Evolutionary conservation across 805 yeast species (phyloP), one percentile per base, ranked within the genome.

Genomic region (Metschnikowia aberdeeniae): DNA sequence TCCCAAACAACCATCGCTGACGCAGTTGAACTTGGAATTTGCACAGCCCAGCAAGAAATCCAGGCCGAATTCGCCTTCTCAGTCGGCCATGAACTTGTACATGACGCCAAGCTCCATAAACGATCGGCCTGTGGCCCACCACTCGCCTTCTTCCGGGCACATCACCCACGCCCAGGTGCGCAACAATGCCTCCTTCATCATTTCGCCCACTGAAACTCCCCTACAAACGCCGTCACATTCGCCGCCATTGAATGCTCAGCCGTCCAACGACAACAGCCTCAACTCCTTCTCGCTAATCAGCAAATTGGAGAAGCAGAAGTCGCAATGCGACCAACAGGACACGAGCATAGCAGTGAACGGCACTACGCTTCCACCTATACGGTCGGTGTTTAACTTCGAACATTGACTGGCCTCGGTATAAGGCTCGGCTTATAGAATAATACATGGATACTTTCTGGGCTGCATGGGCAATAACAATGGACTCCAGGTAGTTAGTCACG

Each of bases 171-270:
- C 34, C 12, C 52, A 43, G 17, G 46, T 40, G 30, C 47, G 36
- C 20, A 29, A 33, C 34, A 47, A 52, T 13, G 57, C 62, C 3
- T 56, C 58, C 8, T 64, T 65, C 42, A 56, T 64, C 8, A 49
- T 55, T 24, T 53, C 70, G 13, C 70, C 78, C 37, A 63, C 61
- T 42, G 78, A 73, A 11, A 76, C 80, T 6, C 80, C 80, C 9
- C 52, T 75, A 34, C 75, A 72, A 46, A 76, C 80, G 0, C 78
- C 78, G 11, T 54, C 67, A 26, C 79, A 76, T 44, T 68, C 76
- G 38, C 80, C 80, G n/a, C 73, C 63, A 37, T 52, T 75, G 36
- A 60, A 56, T 34, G 64, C 73, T 3, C 60, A 57, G 45, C 36
- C 31, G 26, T 20, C 29, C n/a, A 42, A 37, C 43, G 56, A 48